phyloP scores from a whole-genome alignment of 192 early-diverging fungal species.

The Irineochytrium annulatum region DNA sequence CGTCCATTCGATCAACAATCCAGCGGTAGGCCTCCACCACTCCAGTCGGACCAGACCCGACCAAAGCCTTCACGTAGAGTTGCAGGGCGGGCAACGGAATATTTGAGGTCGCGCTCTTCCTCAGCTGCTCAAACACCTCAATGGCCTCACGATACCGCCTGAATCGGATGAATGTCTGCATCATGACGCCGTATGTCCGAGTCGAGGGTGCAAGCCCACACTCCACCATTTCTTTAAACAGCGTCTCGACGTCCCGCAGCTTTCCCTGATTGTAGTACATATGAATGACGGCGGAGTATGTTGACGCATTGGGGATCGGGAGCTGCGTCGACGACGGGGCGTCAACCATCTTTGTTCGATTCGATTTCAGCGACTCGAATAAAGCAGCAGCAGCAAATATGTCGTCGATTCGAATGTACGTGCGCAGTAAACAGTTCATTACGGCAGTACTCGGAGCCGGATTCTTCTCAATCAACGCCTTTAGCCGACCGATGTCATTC shows the following conservation, averaged over 20 bases:
- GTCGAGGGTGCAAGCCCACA: not conserved
- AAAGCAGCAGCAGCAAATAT: not conserved
- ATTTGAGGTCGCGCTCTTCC: no score
- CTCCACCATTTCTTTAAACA: not conserved
- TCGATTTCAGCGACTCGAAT: not conserved
- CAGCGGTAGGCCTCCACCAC: no score
- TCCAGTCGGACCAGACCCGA: no score
- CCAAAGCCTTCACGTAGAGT: no score
- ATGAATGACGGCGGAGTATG: not conserved
- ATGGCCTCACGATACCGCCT: not conserved
- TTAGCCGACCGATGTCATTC: not conserved
- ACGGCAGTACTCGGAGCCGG: not conserved
- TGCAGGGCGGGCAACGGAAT: no score
- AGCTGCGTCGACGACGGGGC: not conserved
- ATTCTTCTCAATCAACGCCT: not conserved
- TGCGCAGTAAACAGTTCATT: not conserved
- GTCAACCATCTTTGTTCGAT: not conserved
- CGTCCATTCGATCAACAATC: no score
- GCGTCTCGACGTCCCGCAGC: not conserved
- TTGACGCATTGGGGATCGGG: not conserved
- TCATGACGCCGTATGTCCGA: not conserved
- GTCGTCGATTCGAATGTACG: not conserved
- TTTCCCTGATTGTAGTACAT: not conserved
- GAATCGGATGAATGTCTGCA: not conserved
- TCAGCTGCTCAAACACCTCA: no score